These are phyloP conservation scores for Fraxinus platypoda DNA, from an alignment of 305 asterid genomes.

Conservation along the genomic window DNA sequence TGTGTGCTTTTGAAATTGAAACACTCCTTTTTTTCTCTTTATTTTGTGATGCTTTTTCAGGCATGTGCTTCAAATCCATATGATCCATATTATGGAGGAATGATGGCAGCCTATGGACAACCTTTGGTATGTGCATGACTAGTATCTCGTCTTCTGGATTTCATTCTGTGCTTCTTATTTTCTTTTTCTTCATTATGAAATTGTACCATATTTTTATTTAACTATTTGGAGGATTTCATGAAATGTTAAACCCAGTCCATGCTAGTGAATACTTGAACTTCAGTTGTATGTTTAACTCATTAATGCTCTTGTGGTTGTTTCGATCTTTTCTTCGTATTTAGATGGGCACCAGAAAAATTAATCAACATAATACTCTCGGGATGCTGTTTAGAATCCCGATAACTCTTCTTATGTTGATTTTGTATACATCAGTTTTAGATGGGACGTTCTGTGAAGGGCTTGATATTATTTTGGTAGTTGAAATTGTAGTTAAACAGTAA, in stretches of 20 bases:
- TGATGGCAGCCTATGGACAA: constrained; percentile 69
- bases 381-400: neutral
- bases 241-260: neutral
- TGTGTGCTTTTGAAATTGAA: constrained; percentile 10
- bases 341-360: neutral
- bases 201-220: neutral
- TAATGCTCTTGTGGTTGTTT: neutral
- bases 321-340: neutral
- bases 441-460: neutral
- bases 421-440: neutral
- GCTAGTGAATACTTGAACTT: neutral
- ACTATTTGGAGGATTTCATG: neutral
- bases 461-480: neutral
- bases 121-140: constrained; percentile 52
- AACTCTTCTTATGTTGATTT: neutral
- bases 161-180: neutral
- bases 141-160: neutral
- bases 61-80: constrained; percentile 56
- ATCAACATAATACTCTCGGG: neutral
- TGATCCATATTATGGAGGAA: constrained; percentile 61
- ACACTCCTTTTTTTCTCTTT: neutral
- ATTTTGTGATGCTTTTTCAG: constrained; percentile 33
- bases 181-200: constrained; percentile 1
- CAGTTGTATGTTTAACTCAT: neutral
- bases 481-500: neutral